A percentile compares a stretch with the other conserved stretches of the same genome.
phyloP scores from a whole-genome alignment of 2,329 filamentous ascomycete genomes.

The Clathrospora elynae region DNA sequence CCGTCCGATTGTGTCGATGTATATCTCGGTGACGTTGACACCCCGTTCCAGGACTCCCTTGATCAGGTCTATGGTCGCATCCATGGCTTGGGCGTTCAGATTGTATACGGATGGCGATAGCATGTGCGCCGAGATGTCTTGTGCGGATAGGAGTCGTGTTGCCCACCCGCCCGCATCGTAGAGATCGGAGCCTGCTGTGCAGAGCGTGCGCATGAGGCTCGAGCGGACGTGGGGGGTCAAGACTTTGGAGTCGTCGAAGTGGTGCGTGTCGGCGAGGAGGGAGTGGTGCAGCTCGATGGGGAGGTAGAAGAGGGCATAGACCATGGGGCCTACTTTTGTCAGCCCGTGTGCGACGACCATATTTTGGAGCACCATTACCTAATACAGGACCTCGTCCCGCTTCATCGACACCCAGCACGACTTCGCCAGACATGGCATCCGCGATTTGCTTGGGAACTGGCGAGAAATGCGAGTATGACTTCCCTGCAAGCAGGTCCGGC shows the following conservation, averaged over 20 bases:
- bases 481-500: conserved; percentile 48
- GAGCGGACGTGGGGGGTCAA: conserved; percentile 81
- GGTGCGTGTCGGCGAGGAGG: conserved; percentile 77
- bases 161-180: conserved; percentile 79
- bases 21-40: conserved; percentile 86
- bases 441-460: conserved; percentile 49
- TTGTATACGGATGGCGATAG: conserved; percentile 74
- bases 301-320: conserved; percentile 73
- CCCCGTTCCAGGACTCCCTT: conserved; percentile 74
- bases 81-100: conserved; percentile 93
- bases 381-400: conserved; percentile 93
- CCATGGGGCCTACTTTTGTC: conserved; percentile 64
- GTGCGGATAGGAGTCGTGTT: conserved; percentile 76
- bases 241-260: conserved; percentile 95
- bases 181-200: conserved; percentile 65
- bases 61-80: conserved; percentile 85
- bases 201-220: conserved; percentile 71
- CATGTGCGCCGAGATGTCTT: conserved; percentile 82
- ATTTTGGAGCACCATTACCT: conserved; percentile 59
- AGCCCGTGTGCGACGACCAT: conserved; percentile 6
- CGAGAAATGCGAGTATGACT: conserved; percentile 57
- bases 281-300: conserved; percentile 68
- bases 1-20: conserved; percentile 90
- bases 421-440: conserved; percentile 60
- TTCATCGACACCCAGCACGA: conserved; percentile 88